Conservation (phyloP, 1,284 basidiomycete genomes). For the Coniferiporia sulphurascens region DNA sequence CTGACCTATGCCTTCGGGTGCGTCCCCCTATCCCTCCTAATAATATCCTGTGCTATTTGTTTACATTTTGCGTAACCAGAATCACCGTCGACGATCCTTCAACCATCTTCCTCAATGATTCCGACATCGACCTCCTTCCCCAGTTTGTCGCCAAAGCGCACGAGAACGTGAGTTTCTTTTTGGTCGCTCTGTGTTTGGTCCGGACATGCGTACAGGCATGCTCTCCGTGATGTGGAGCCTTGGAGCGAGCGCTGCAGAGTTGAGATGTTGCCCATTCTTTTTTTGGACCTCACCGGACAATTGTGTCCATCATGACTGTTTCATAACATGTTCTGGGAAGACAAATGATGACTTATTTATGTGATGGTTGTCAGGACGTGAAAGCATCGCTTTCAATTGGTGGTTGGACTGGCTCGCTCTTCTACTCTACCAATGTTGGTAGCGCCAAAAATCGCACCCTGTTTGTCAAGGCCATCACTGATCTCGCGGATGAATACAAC, state of each 20-base stretch:
- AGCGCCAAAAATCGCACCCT: conserved; percentile 54
- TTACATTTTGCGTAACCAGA: conserved; percentile 25
- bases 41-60: not conserved
- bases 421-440: conserved; percentile 73
- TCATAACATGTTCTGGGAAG: too few relatives aligned
- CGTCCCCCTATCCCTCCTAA: conserved; percentile 25
- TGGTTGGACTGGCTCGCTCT: conserved; percentile 80
- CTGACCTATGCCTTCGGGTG: conserved; percentile 63
- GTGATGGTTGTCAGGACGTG: conserved; percentile 43
- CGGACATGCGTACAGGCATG: too few relatives aligned
- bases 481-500: conserved; percentile 57
- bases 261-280: too few relatives aligned
- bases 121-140: conserved; percentile 40
- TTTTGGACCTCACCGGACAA: too few relatives aligned
- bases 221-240: too few relatives aligned
- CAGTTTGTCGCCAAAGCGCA: conserved; percentile 52
- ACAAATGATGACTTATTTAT: conserved; percentile 4
- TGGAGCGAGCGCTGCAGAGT: too few relatives aligned
- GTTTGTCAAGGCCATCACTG: conserved; percentile 63
- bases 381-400: conserved; percentile 78
- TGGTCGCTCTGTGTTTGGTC: not conserved
- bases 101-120: conserved; percentile 36
- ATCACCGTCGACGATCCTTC: conserved; percentile 44
- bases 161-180: conserved; percentile 39
- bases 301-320: not conserved